Evolutionary conservation across 129 eudicot genomes (phyloP).

Genomic region (sunflower (Helianthus annuus)): HanXRQr2.0-SUNRISE NC_035437.2:167489926-167490425

Average conservation of each 20-base stretch:
- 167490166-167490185: not conserved
- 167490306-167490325: not conserved
- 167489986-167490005: slow-evolving; percentile 59
- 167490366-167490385: not conserved
- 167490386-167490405: not conserved
- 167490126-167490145: not conserved
- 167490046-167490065: slow-evolving; percentile 72
- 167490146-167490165: not conserved
- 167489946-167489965: not conserved
- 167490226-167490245: not conserved
- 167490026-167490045: slow-evolving; percentile 71
- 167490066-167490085: slow-evolving; percentile 52
- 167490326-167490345: not conserved
- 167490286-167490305: not conserved
- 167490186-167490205: not conserved
- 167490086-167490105: slow-evolving; percentile 5
- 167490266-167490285: not conserved
- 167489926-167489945: not conserved
- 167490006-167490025: slow-evolving; percentile 78
- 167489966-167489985: slow-evolving; percentile 68
- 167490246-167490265: not conserved
- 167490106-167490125: slow-evolving; percentile 18
- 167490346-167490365: not conserved
- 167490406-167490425: not conserved
- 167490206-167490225: not conserved